Evolutionary conservation across 2,329 filamentous ascomycete genomes (phyloP).

Genomic region (Penicillium sp.): DNA sequence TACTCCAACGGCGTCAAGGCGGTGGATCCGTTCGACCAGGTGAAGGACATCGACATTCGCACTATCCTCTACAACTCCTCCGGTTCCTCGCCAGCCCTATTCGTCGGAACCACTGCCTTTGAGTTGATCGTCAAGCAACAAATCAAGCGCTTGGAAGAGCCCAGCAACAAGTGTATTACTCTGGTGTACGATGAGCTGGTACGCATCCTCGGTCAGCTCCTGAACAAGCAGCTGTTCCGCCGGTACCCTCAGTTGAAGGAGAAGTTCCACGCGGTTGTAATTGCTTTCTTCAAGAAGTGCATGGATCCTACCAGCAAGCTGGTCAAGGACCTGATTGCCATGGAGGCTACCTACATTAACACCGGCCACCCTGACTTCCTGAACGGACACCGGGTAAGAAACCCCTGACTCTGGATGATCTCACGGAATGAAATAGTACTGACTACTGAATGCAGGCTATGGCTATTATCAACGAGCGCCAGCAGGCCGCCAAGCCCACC

Average conservation of each 20-base stretch:
- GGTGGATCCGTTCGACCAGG: conserved; percentile 93
- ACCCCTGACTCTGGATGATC: too few relatives aligned
- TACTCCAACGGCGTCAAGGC: conserved; percentile 98
- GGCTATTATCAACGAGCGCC: conserved; percentile 95
- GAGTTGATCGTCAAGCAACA: conserved; percentile 98
- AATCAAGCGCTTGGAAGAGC: conserved; percentile 94
- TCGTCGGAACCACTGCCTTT: conserved; percentile 97
- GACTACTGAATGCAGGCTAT: conserved; percentile 65
- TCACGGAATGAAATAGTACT: conserved; percentile 11
- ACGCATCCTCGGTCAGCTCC: conserved; percentile 86
- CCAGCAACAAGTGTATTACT: conserved; percentile 94
- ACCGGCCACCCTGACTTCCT: conserved; percentile 97
- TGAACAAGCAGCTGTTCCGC: conserved; percentile 86
- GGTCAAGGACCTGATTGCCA: conserved; percentile 85
- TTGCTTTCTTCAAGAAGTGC: conserved; percentile 94
- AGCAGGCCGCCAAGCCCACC: conserved; percentile 76
- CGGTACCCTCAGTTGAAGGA: conserved; percentile 94
- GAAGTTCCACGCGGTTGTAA: conserved; percentile 91
- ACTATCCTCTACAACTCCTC: conserved; percentile 98
- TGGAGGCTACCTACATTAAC: conserved; percentile 98
- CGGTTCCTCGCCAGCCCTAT: conserved; percentile 93
- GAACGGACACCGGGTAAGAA: conserved; percentile 79
- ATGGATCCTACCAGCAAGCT: conserved; percentile 99
- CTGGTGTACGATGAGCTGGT: conserved; percentile 97
- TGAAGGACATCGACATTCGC: conserved; percentile 97